A percentile compares a stretch with the other conserved stretches of the same genome.
Evolutionary conservation across 257 asterid genomes (phyloP).

Genomic region (Nemophila menziesii): DNA sequence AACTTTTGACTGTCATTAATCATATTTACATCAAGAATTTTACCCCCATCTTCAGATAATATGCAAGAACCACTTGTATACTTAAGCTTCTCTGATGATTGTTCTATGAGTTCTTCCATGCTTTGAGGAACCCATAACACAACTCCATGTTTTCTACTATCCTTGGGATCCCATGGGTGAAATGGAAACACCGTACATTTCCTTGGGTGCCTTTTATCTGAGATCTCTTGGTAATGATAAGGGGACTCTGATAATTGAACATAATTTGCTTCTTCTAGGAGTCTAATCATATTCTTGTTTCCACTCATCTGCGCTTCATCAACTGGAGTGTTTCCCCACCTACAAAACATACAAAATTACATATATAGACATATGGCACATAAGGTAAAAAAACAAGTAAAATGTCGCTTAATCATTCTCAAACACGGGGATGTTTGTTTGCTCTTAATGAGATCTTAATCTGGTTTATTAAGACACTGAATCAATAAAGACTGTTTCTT

Average conservation of each 20-base stretch:
- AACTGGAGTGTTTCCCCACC: constrained; percentile 79
- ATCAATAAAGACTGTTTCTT: too few species aligned
- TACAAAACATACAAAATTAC: constrained; percentile 20
- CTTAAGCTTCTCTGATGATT: constrained; percentile 36
- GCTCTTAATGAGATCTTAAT: too few species aligned
- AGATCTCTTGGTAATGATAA: constrained; percentile 22
- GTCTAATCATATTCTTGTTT: constrained; percentile 54
- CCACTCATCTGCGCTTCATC: constrained; percentile 70
- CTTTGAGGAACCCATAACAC: constrained; percentile 68
- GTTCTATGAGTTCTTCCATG: constrained; percentile 49
- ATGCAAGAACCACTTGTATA: constrained; percentile 27
- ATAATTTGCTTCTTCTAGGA: constrained; percentile 56
- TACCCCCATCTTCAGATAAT: constrained; percentile 78
- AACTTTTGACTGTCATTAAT: constrained; percentile 51
- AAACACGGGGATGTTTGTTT: too few species aligned
- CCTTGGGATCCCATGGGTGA: constrained; percentile 60
- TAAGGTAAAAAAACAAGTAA: too few species aligned
- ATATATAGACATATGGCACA: too few species aligned
- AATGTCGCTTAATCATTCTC: too few species aligned
- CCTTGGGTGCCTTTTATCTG: constrained; percentile 35
- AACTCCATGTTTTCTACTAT: constrained; percentile 43
- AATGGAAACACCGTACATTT: constrained; percentile 75
- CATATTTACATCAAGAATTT: constrained; percentile 51
- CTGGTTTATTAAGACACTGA: too few species aligned
- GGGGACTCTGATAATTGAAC: constrained; percentile 35